Conservation (phyloP, 2,329 filamentous ascomycete species). For the Calycina marina region DNA sequence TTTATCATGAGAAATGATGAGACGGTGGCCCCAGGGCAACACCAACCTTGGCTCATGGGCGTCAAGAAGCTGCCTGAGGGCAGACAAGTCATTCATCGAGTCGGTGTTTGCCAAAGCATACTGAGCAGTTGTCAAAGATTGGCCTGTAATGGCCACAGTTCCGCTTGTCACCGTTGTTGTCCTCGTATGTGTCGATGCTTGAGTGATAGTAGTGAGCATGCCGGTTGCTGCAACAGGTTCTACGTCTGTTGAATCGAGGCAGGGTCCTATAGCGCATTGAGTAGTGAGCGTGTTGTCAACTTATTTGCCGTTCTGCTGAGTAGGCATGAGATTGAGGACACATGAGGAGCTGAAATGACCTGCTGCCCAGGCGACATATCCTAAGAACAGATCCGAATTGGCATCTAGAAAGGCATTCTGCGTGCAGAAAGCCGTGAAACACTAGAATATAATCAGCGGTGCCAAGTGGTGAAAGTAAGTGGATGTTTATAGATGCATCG, state of each 20-base stretch:
- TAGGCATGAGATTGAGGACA: conserved; percentile 12
- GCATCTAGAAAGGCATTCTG: conserved; percentile 9
- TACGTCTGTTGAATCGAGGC: conserved; percentile 11
- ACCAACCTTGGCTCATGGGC: too few relatives aligned
- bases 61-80: too few relatives aligned
- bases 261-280: conserved; percentile 14
- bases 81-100: too few relatives aligned
- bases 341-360: conserved; percentile 21
- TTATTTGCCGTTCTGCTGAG: conserved; percentile 12
- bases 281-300: conserved; percentile 12
- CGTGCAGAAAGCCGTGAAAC: background rate
- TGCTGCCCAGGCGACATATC: conserved; percentile 26
- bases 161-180: too few relatives aligned
- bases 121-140: too few relatives aligned
- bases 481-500: conserved; percentile 9
- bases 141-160: too few relatives aligned
- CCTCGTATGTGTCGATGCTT: background rate
- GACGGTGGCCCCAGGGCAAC: too few relatives aligned
- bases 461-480: too few relatives aligned
- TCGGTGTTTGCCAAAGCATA: too few relatives aligned
- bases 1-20: too few relatives aligned
- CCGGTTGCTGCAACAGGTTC: background rate
- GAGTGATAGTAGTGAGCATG: background rate
- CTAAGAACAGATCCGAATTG: conserved; percentile 25
- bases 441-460: too few relatives aligned